Evolutionary conservation across 1,284 basidiomycete species (phyloP).

Genomic region (Irpex sp.): DNA sequence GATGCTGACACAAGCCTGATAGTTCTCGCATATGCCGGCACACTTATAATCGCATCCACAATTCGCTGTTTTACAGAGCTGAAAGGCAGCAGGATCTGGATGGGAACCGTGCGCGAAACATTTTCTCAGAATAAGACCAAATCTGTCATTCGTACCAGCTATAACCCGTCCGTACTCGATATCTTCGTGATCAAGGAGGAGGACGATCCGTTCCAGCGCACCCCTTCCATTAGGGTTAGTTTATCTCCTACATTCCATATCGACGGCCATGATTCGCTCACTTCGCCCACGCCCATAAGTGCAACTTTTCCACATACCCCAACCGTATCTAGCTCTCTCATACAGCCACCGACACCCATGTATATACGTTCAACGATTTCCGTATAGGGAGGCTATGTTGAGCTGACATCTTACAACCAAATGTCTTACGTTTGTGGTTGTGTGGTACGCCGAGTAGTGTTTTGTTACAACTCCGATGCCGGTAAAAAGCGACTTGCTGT

Average conservation of each 20-base stretch:
- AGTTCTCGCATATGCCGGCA: slow-evolving; percentile 2
- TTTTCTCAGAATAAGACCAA: not conserved
- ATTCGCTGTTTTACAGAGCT: not conserved
- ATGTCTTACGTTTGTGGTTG: no score
- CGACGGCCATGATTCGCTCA: not conserved
- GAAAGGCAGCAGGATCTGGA: slow-evolving; percentile 1
- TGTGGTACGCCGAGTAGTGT: no score
- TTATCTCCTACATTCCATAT: not conserved
- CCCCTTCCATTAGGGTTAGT: not conserved
- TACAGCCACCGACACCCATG: not conserved
- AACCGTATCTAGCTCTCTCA: not conserved
- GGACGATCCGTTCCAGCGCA: slow-evolving; percentile 8
- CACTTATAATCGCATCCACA: not conserved
- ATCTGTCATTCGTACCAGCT: not conserved
- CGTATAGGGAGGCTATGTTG: not conserved
- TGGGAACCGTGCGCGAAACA: slow-evolving; percentile 1
- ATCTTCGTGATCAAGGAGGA: slow-evolving; percentile 5
- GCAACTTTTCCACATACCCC: not conserved
- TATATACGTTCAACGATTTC: not conserved
- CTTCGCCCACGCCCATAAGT: not conserved
- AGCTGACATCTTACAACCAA: not conserved
- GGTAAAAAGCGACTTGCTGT: not conserved
- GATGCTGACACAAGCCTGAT: not conserved
- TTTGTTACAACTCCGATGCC: no score
- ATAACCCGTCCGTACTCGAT: not conserved